A percentile compares a stretch with the other conserved stretches of the same genome.
Evolutionary conservation across 2,329 filamentous ascomycete genomes (phyloP).

Genomic region (Aureobasidium pullulans): DNA sequence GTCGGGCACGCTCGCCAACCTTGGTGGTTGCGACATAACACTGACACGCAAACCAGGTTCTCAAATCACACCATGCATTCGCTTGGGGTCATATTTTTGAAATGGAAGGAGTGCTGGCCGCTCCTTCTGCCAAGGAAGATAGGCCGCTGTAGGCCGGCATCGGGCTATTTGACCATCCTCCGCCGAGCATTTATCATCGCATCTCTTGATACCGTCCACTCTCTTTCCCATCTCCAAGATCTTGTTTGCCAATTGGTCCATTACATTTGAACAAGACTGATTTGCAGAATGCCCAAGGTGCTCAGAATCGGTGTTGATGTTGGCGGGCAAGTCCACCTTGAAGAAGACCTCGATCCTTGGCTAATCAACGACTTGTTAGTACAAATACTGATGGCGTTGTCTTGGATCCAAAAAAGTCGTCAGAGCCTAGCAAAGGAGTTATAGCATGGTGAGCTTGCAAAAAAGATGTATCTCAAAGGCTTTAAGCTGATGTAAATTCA

Average conservation of each 20-base stretch:
- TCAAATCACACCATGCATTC: too few relatives aligned
- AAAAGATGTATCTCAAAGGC: not conserved
- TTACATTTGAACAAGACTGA: not conserved
- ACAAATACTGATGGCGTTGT: conserved; percentile 10
- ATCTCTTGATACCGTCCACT: not conserved
- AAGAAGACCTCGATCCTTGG: not conserved
- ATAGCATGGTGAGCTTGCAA: not conserved
- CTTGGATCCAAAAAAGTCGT: not conserved
- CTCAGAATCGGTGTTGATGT: conserved; percentile 9
- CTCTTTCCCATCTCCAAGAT: not conserved
- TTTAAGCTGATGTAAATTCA: not conserved
- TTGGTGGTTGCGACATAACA: too few relatives aligned
- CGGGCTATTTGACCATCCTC: not conserved
- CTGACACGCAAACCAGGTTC: too few relatives aligned
- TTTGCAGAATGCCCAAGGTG: not conserved
- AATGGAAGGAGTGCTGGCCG: not conserved
- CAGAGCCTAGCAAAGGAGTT: conserved; percentile 1
- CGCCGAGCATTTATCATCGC: not conserved
- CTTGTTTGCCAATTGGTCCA: not conserved
- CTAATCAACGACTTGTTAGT: not conserved
- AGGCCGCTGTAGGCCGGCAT: not conserved
- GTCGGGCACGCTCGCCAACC: too few relatives aligned
- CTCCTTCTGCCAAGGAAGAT: not conserved
- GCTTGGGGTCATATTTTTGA: too few relatives aligned
- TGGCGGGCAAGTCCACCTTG: not conserved